Evolutionary conservation across 2,329 filamentous ascomycete species (phyloP).

Genomic region (Septoria linicola): DNA sequence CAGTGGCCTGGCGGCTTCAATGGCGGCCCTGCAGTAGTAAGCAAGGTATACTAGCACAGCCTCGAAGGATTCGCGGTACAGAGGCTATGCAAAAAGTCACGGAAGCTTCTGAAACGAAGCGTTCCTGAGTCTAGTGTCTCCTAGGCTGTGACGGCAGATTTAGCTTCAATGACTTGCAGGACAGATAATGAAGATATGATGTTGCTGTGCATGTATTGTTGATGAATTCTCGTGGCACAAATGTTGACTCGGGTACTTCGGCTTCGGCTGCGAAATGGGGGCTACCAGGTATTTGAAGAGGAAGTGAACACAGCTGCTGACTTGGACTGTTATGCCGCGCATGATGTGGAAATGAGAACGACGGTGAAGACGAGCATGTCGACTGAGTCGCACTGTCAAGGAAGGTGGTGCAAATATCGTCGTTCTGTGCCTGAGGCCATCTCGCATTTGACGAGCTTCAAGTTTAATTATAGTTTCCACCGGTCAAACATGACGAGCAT

Average conservation of each 20-base stretch:
- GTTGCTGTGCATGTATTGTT: background rate
- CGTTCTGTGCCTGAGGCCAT: background rate
- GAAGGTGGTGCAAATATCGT: too few species aligned
- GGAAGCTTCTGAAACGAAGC: slow-evolving; percentile 9
- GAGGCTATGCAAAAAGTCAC: slow-evolving; percentile 7
- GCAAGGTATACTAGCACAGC: slow-evolving; percentile 8
- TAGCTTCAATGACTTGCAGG: slow-evolving; percentile 7
- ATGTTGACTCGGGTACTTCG: too few species aligned
- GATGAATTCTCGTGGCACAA: too few species aligned
- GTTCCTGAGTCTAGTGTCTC: slow-evolving; percentile 4
- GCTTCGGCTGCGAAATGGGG: too few species aligned
- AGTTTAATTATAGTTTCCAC: background rate
- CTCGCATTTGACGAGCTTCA: too few species aligned
- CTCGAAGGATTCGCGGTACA: slow-evolving; percentile 10
- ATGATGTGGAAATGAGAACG: too few species aligned
- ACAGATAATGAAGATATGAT: slow-evolving; percentile 3
- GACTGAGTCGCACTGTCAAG: too few species aligned
- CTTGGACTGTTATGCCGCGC: too few species aligned
- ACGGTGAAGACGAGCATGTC: too few species aligned
- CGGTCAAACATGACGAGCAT: background rate
- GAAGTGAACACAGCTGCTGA: too few species aligned
- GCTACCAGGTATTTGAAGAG: too few species aligned
- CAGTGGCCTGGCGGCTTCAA: slow-evolving; percentile 6
- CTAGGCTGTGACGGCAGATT: slow-evolving; percentile 1
- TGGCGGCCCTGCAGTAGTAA: background rate